These are phyloP conservation scores for Ostreobium quekettii DNA, from an alignment of 139 green algal species.

Conservation along the genomic window DNA sequence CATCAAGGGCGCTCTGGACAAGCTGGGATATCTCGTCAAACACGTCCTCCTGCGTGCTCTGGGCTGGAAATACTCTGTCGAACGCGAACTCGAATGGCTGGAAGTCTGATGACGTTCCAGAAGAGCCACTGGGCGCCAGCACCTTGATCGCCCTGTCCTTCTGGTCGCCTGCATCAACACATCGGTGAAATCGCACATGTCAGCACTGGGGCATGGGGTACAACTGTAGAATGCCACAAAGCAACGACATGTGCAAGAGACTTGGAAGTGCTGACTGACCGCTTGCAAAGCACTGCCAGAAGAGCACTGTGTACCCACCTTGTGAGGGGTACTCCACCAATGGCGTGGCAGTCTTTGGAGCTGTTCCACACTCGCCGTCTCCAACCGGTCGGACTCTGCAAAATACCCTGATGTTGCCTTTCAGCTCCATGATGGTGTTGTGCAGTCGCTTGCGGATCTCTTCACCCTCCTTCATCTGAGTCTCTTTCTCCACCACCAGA, in stretches of 20 bases:
- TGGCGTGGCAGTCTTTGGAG: background rate
- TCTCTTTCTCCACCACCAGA: constrained; percentile 43
- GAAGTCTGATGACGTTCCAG: too few species aligned
- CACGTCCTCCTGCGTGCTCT: constrained; percentile 43
- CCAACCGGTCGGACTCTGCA: constrained; percentile 39
- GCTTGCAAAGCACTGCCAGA: too few species aligned
- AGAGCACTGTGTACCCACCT: too few species aligned
- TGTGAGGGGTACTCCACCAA: too few species aligned
- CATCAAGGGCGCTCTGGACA: constrained; percentile 48
- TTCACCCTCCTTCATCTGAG: constrained; percentile 54
- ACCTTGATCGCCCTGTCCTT: too few species aligned
- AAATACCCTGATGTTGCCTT: constrained; percentile 54
- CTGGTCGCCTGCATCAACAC: too few species aligned
- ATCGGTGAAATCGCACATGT: background rate
- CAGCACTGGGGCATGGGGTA: background rate
- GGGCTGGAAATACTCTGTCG: constrained; percentile 46
- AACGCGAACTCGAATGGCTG: constrained; percentile 39
- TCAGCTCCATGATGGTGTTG: constrained; percentile 74
- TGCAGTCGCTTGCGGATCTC: constrained; percentile 68
- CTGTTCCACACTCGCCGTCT: background rate
- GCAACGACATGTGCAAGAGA: background rate
- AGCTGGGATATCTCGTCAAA: constrained; percentile 43
- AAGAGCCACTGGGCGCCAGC: too few species aligned
- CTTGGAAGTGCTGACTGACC: constrained; percentile 18
- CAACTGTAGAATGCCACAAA: background rate